Base-by-base conservation (phyloP, 31 red algal species). In the Pterothamnion heteromorphum region DNA sequence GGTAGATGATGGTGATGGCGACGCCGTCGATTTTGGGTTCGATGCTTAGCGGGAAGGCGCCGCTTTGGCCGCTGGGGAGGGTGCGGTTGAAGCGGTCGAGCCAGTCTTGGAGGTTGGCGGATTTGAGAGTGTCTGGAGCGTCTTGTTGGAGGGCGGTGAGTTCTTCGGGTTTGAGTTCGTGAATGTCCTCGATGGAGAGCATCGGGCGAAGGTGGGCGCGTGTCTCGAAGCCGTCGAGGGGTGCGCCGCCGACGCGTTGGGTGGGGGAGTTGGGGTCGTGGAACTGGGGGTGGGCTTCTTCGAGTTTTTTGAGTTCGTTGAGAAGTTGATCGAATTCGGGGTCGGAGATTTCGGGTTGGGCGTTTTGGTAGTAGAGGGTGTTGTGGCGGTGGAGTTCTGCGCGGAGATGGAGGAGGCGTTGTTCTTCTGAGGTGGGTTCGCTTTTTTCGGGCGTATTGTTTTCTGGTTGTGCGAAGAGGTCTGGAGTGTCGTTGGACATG, bases 1-100 rank as follows among this genome's bases (percentile, higher is more conserved):
- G 22, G 44, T 95, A 95, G 23, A 27, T 22, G 21, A 95, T 76
- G 39, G 44, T 38, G 18, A 94, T 20, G 20, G 92, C 94, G 0
- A 95, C 43, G 36, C 94, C 94, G 85, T 95, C 94, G 76, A 94
- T 72, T 85, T 95, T 95, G 3, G 86, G 94, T 44, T 95, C 89
- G 51, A 28, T 74, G 34, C 74, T 43, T 33, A 24, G 30, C 14
- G 18, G 9, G 21, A 88, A 5, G 4, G 4, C 43, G 23, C 14
- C 23, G 78, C 5, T 30, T 83, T 9, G 14, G 44, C 43, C 85
- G 36, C 44, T 9, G 14, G n/a, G 20, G 36, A 88, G 36, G 36
- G 4, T 4, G 5, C 26, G 5, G 20, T 72, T 44, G 36, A 88
- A 18, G 37, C 93, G 90, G 80, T 21, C 36, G 9, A 64, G 14